A percentile compares a stretch with the other conserved stretches of the same genome.
Evolutionary conservation across 1,284 basidiomycete genomes (phyloP).

Genomic region (Irpex sp.): DNA sequence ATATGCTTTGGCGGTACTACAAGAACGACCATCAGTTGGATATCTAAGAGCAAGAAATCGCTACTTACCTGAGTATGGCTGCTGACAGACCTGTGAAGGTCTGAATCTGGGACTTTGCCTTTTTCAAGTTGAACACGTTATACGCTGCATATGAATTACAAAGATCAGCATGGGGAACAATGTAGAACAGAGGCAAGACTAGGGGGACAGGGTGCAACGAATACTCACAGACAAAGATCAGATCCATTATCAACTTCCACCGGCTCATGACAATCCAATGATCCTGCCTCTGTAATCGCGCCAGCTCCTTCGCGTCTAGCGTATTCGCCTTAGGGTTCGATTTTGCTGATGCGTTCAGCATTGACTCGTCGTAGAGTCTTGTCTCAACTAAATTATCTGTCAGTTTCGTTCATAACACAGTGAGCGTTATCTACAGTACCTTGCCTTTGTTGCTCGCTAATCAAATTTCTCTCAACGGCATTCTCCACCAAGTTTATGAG

Average conservation of each 20-base stretch:
- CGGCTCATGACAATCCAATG: conserved; percentile 80
- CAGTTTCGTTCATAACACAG: conserved; percentile 11
- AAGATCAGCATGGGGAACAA: conserved; percentile 5
- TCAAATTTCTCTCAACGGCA: conserved; percentile 76
- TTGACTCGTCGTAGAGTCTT: conserved; percentile 76
- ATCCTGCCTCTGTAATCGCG: conserved; percentile 70
- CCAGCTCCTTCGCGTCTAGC: conserved; percentile 77
- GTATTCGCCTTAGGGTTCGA: conserved; percentile 68
- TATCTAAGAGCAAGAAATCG: conserved; percentile 1
- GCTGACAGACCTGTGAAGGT: conserved; percentile 73
- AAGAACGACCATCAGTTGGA: conserved; percentile 3
- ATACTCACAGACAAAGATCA: conserved; percentile 85
- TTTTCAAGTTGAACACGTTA: conserved; percentile 65
- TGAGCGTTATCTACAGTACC: conserved; percentile 42
- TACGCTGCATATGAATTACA: conserved; percentile 47
- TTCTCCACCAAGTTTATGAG: conserved; percentile 85
- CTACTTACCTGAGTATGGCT: conserved; percentile 74
- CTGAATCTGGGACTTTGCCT: conserved; percentile 68
- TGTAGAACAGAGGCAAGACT: not conserved
- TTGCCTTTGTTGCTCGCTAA: conserved; percentile 67
- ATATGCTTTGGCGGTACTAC: conserved; percentile 75
- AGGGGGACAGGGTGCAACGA: not conserved
- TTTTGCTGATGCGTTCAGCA: conserved; percentile 76
- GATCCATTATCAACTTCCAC: conserved; percentile 80
- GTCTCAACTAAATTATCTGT: conserved; percentile 60